Base-by-base conservation (phyloP, 371 early-diverging fungal genomes). In the Blakeslea trispora region DNA sequence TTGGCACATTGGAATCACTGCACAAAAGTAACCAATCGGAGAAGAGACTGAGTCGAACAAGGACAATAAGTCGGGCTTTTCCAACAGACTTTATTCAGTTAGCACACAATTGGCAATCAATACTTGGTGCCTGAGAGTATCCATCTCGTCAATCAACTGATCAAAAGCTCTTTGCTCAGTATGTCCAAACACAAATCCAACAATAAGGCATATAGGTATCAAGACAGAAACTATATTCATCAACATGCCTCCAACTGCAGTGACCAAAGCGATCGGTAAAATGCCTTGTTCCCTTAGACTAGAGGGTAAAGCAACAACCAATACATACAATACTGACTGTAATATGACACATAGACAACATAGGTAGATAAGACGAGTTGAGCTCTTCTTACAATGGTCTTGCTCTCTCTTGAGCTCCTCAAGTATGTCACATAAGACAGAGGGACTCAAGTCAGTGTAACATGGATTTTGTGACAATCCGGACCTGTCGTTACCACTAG, bases 171-270 rank as follows among this genome's bases (percentile, higher is more conserved):
- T 41, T 21, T 64, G 52, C 40, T 68, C 69, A 19, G 61, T 61
- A 28, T 40, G 55, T 15, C 69, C 69, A 57, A 68, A 68, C 0
- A 64, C 69, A 37, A 68, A 61, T 6, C 64, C 69, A 11, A 68
- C 65, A 21, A 68, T 55, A 3, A 68, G 23, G 6, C 56, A 51
- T 3, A 68, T 37, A 11, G 60, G 55, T 19, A 53, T 28, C 1
- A 46, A 9, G 5, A 56, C 5, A 4, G 57, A 48, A 3, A 19
- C 10, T 2, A 43, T 17, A 14, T 45, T 52, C 63, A 63, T 48
- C 1, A 59, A 35, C 5, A 47, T 8, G 35, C 48, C 42, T 11
- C 53, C 59, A 28, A 68, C 47, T 0, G 59, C 28, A 11, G 64
- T 48, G 0, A 56, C 53, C 6, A 68, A 9, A 3, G 53, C 32